phyloP scores from a whole-genome alignment of 495 filamentous ascomycete genomes.

The Cenococcum geophilum region DNA sequence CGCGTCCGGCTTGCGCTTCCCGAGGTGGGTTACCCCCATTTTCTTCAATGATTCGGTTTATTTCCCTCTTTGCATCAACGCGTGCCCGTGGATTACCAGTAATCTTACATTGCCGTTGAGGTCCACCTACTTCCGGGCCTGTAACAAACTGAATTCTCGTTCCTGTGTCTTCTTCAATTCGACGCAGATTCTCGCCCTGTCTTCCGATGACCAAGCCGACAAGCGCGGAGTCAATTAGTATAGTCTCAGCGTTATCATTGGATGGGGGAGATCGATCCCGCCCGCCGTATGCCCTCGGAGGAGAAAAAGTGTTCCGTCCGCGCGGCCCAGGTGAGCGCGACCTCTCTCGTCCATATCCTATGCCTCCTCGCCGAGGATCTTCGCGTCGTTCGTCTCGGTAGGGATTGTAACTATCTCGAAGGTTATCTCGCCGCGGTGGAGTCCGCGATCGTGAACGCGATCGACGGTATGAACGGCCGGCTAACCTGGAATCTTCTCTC shows the following conservation, averaged over 20 bases:
- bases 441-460: constrained; percentile 67
- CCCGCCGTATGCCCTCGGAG: constrained; percentile 37
- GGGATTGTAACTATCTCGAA: constrained; percentile 65
- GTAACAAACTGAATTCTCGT: constrained; percentile 78
- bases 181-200: constrained; percentile 72
- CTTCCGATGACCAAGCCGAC: constrained; percentile 81
- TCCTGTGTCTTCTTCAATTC: constrained; percentile 66
- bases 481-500: constrained; percentile 41
- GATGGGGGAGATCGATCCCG: constrained; percentile 54
- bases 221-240: constrained; percentile 67
- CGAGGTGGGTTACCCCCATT: constrained; percentile 56
- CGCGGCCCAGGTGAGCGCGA: constrained; percentile 33
- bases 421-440: constrained; percentile 52
- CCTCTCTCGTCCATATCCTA: constrained; percentile 33
- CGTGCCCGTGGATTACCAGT: constrained; percentile 60
- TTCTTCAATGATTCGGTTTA: constrained; percentile 75
- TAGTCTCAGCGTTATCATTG: constrained; percentile 61
- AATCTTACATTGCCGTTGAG: constrained; percentile 71
- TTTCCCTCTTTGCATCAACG: constrained; percentile 63
- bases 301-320: constrained; percentile 34
- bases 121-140: constrained; percentile 56
- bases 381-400: constrained; percentile 72
- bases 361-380: constrained; percentile 44
- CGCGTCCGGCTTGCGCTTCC: constrained; percentile 26
- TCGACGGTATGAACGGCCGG: constrained; percentile 47